These are phyloP conservation scores for Luffa aegyptiaca DNA, from an alignment of 306 rosid species.

Conservation along the genomic window DNA sequence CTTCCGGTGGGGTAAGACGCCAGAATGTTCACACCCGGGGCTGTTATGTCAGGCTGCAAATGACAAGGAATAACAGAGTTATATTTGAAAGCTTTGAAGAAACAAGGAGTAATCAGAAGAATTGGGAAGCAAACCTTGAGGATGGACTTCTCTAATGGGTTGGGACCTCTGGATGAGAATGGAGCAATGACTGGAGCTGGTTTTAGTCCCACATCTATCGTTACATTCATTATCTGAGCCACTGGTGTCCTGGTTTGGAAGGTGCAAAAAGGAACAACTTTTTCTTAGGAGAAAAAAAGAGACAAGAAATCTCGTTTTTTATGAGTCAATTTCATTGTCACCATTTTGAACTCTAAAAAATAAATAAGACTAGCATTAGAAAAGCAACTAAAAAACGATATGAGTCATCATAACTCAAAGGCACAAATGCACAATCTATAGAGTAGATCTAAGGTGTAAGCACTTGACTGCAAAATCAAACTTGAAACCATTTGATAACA, in stretches of 20 bases:
- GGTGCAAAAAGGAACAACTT: neutral
- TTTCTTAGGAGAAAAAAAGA: neutral
- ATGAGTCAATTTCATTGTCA: too few species aligned
- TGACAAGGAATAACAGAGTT: neutral
- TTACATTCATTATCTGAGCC: neutral
- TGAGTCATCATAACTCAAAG: too few species aligned
- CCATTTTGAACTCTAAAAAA: too few species aligned
- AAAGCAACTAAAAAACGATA: too few species aligned
- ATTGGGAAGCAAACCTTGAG: neutral
- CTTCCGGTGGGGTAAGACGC: neutral
- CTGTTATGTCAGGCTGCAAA: conserved; percentile 2
- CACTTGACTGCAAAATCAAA: too few species aligned
- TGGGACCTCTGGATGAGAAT: conserved; percentile 6
- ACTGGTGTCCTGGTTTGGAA: conserved; percentile 25
- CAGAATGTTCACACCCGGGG: neutral
- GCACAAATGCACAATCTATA: too few species aligned
- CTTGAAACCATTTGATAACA: too few species aligned
- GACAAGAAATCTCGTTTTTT: neutral
- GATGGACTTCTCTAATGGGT: neutral
- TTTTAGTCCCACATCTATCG: neutral
- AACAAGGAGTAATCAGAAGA: neutral
- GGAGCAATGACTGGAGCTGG: neutral
- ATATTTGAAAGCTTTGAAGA: neutral
- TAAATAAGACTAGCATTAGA: too few species aligned
- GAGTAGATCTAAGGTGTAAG: too few species aligned